phyloP scores from a whole-genome alignment of 139 green algal genomes.

The Picochlorum sp. region DNA sequence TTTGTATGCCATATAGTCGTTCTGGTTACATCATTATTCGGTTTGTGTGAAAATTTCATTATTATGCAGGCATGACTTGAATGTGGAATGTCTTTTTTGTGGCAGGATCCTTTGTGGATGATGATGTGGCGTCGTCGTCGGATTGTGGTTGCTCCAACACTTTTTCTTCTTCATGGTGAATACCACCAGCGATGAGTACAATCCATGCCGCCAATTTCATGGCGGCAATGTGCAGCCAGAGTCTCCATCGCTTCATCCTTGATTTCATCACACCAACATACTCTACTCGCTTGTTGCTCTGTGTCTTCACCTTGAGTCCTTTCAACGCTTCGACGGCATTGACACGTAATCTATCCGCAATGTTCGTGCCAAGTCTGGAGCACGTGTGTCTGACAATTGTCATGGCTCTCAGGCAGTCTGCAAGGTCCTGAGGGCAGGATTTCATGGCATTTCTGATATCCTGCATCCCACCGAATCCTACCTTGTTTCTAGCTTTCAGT shows the following conservation, averaged over 20 bases:
- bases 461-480: slow-evolving; percentile 38
- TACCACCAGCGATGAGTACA: neutral
- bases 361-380: slow-evolving; percentile 24
- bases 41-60: too few species aligned
- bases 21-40: too few species aligned
- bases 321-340: slow-evolving; percentile 38
- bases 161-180: neutral
- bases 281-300: neutral
- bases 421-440: slow-evolving; percentile 32
- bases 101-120: too few species aligned
- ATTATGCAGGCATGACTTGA: too few species aligned
- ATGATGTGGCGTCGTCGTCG: too few species aligned
- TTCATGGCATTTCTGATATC: slow-evolving; percentile 50
- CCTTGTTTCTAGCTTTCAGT: slow-evolving; percentile 14
- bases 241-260: slow-evolving; percentile 16
- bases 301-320: slow-evolving; percentile 11
- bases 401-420: slow-evolving; percentile 46
- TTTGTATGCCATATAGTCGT: neutral
- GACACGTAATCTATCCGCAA: slow-evolving; percentile 44
- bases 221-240: slow-evolving; percentile 9
- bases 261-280: neutral
- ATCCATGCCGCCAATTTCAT: slow-evolving; percentile 20
- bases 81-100: too few species aligned
- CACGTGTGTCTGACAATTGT: slow-evolving; percentile 36
- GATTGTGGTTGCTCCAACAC: neutral